These are phyloP conservation scores for Penicillium malachiteum DNA, from an alignment of 495 filamentous ascomycete species.

Conservation along the genomic window DNA sequence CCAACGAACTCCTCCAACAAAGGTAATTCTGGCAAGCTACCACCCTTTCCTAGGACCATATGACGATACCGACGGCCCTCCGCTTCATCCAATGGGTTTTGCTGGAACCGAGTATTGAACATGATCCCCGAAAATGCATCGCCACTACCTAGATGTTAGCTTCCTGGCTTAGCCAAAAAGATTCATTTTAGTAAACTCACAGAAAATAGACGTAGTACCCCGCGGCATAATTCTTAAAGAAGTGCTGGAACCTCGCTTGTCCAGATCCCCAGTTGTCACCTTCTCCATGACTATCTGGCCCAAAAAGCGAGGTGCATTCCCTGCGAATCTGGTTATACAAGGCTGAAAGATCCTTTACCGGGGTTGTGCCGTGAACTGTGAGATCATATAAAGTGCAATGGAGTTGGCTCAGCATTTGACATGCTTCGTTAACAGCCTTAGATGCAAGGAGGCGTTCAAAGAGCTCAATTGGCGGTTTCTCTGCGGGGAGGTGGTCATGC, in stretches of 20 bases:
- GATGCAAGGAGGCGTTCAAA: neutral
- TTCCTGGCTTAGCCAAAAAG: neutral
- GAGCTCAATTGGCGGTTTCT: neutral
- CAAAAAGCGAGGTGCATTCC: neutral
- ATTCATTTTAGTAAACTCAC: neutral
- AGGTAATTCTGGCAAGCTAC: neutral
- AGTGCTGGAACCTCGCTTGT: neutral
- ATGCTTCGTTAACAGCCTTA: neutral
- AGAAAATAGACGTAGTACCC: neutral
- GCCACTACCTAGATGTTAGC: neutral
- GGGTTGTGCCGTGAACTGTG: neutral
- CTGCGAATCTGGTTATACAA: neutral
- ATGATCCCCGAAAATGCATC: neutral
- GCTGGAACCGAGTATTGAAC: constrained; percentile 1
- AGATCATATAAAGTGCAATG: neutral
- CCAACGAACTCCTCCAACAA: constrained; percentile 1
- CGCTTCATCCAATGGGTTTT: neutral
- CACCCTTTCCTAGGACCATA: neutral
- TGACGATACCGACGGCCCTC: neutral
- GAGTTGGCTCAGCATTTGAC: neutral
- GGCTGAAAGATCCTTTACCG: neutral
- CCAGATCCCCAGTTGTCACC: neutral
- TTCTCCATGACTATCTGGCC: neutral
- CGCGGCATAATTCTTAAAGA: neutral
- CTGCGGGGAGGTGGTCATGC: neutral